A percentile compares a stretch with the other conserved stretches of the same genome.
Evolutionary conservation across 331 rosid species (phyloP).

Genomic region (Quercus tomentella): DNA sequence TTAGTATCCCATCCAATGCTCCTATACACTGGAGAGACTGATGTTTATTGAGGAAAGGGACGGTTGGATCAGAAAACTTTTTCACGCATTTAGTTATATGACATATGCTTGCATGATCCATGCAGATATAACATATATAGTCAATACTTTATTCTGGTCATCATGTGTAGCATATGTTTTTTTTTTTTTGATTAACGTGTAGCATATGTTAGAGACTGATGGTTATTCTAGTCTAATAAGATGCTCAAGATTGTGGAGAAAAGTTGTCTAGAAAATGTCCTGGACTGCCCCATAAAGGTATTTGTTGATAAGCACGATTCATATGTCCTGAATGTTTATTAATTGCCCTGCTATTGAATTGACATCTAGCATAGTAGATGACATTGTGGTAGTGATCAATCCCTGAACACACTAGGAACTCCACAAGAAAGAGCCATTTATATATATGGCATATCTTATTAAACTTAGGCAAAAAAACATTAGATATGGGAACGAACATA

Average conservation of each 20-base stretch:
- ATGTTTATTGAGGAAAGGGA: neutral
- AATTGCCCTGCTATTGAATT: neutral
- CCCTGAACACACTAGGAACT: neutral
- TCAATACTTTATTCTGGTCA: neutral
- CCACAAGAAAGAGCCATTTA: neutral
- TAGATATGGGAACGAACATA: neutral
- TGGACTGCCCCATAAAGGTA: neutral
- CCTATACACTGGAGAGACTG: too few relatives aligned
- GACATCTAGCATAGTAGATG: neutral
- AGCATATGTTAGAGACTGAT: neutral
- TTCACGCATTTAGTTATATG: neutral
- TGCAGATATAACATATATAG: neutral
- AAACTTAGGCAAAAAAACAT: neutral
- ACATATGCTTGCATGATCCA: neutral
- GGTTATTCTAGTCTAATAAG: neutral
- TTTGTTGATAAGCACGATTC: neutral
- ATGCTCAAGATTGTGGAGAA: neutral
- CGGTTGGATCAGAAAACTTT: neutral
- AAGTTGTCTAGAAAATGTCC: neutral
- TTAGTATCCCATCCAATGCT: too few relatives aligned
- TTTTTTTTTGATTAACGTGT: neutral
- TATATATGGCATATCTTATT: too few relatives aligned
- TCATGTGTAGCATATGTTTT: neutral
- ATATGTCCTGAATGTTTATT: neutral
- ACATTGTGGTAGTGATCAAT: neutral